Conservation (phyloP, 176 grass and related monocot species). For the Oryza coarctata region DNA sequence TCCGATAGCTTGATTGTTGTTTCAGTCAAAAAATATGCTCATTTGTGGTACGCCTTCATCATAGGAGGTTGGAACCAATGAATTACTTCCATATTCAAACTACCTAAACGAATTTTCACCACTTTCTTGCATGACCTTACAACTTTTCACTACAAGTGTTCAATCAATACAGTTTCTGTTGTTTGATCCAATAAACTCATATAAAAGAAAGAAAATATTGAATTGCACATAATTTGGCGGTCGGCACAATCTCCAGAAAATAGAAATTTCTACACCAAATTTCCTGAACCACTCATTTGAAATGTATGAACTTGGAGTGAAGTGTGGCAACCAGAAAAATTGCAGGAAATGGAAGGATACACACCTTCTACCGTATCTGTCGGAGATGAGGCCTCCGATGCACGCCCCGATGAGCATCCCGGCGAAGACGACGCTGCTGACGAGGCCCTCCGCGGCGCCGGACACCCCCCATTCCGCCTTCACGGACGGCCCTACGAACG, state of each 20-base stretch:
- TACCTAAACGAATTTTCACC: neutral
- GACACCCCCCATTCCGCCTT: constrained; percentile 50
- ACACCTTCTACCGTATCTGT: constrained; percentile 64
- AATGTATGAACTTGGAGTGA: neutral
- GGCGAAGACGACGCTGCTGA: constrained; percentile 54
- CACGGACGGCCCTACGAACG: constrained; percentile 54
- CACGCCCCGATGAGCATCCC: constrained; percentile 55
- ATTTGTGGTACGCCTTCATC: neutral
- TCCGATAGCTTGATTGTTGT: neutral
- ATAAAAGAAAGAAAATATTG: neutral
- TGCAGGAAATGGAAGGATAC: neutral
- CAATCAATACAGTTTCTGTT: too few relatives aligned
- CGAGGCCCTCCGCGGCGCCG: constrained; percentile 38
- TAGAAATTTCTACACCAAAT: neutral
- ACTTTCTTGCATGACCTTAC: neutral
- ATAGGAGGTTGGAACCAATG: neutral
- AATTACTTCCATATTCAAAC: neutral
- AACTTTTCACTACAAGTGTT: neutral
- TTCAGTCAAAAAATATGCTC: neutral
- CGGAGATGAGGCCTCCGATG: constrained; percentile 45
- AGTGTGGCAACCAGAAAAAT: neutral
- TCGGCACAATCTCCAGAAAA: neutral
- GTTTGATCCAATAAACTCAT: neutral
- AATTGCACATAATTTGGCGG: neutral
- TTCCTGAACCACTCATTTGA: neutral